phyloP scores from a whole-genome alignment of 2,329 filamentous ascomycete species.

The Arthrobotrys conoides region DNA sequence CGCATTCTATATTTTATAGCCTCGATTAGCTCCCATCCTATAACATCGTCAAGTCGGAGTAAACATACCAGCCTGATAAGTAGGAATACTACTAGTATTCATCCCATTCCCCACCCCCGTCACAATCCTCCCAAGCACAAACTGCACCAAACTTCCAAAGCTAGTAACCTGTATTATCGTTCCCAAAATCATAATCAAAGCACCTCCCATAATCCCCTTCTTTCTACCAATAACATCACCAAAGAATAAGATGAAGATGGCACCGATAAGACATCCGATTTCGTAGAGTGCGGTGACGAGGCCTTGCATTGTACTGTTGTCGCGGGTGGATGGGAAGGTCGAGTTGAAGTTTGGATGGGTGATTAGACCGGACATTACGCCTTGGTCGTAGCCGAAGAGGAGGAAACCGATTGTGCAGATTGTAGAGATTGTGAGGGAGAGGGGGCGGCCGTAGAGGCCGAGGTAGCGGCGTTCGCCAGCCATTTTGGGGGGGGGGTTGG shows the following conservation, averaged over 20 bases:
- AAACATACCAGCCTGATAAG: constrained; percentile 69
- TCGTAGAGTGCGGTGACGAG: constrained; percentile 61
- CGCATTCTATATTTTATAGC: constrained; percentile 54
- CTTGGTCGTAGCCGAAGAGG: constrained; percentile 73
- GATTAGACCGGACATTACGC: constrained; percentile 73
- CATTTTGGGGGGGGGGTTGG: too few relatives aligned
- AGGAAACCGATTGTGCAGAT: constrained; percentile 76
- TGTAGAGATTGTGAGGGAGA: constrained; percentile 74
- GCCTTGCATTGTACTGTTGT: constrained; percentile 70
- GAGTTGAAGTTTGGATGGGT: constrained; percentile 70
- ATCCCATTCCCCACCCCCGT: constrained; percentile 73
- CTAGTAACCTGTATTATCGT: constrained; percentile 73
- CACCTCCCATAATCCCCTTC: constrained; percentile 74
- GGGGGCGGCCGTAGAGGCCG: constrained; percentile 73
- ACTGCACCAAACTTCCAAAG: constrained; percentile 70
- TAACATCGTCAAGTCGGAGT: too few relatives aligned
- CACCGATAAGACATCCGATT: constrained; percentile 72
- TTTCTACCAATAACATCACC: constrained; percentile 75
- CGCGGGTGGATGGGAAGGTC: constrained; percentile 69
- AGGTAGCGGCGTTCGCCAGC: constrained; percentile 36
- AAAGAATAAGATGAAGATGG: constrained; percentile 69
- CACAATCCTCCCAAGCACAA: constrained; percentile 73
- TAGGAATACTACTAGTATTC: constrained; percentile 70
- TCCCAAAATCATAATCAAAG: constrained; percentile 73
- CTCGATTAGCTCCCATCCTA: background rate